phyloP scores from a whole-genome alignment of 2,329 filamentous ascomycete species.

The Colletotrichum spaethianum region DNA sequence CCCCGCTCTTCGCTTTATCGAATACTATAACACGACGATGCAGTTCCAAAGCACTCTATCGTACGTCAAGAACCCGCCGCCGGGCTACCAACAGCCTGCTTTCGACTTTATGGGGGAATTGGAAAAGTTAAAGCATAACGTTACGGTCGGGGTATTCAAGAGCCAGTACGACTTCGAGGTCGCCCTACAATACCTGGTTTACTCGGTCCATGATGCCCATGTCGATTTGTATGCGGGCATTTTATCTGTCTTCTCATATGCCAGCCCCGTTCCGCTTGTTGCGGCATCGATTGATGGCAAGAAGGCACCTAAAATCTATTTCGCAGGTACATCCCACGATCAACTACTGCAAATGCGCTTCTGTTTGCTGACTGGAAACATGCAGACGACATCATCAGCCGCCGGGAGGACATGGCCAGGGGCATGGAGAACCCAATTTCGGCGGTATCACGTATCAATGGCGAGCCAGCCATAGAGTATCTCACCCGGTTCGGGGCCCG shows the following conservation, averaged over 20 bases:
- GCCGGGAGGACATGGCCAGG: background rate
- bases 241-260: conserved; percentile 23
- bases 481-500: conserved; percentile 6
- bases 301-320: conserved; percentile 20
- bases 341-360: too few species aligned
- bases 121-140: conserved; percentile 15
- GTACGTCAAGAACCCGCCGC: conserved; percentile 15
- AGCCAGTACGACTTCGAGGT: conserved; percentile 30
- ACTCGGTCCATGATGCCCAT: conserved; percentile 25
- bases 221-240: conserved; percentile 17
- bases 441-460: conserved; percentile 19
- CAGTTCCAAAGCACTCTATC: conserved; percentile 23
- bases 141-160: conserved; percentile 16
- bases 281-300: conserved; percentile 23
- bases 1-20: conserved; percentile 23
- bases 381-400: conserved; percentile 5
- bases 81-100: conserved; percentile 24
- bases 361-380: background rate
- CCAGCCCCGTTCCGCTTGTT: conserved; percentile 13
- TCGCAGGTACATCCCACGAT: conserved; percentile 4
- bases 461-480: conserved; percentile 6
- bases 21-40: conserved; percentile 32
- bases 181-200: conserved; percentile 14
- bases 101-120: conserved; percentile 5
- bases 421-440: conserved; percentile 1